These are phyloP conservation scores for Seiridium unicorne DNA, from an alignment of 2,329 filamentous ascomycete genomes.

Conservation along the genomic window DNA sequence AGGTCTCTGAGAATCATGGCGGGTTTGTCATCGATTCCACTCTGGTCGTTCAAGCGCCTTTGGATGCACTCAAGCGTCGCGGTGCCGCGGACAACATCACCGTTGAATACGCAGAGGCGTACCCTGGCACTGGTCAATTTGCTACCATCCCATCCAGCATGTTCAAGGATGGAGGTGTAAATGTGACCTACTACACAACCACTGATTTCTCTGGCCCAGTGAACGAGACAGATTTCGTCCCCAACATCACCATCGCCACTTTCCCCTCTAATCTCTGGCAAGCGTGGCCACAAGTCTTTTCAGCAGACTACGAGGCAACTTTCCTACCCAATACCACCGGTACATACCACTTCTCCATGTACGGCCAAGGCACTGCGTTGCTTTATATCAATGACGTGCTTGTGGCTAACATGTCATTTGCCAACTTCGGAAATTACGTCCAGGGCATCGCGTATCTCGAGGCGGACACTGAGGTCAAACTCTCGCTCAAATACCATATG, in stretches of 20 bases:
- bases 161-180: slow-evolving; percentile 12
- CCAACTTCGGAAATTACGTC: slow-evolving; percentile 16
- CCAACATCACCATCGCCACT: slow-evolving; percentile 14
- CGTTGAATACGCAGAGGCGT: slow-evolving; percentile 14
- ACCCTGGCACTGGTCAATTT: slow-evolving; percentile 15
- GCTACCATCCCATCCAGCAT: slow-evolving; percentile 10
- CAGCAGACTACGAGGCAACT: slow-evolving; percentile 11
- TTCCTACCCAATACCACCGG: slow-evolving; percentile 15
- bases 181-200: slow-evolving; percentile 15
- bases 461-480: slow-evolving; percentile 9
- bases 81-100: slow-evolving; percentile 13
- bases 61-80: slow-evolving; percentile 9
- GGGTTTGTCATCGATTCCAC: slow-evolving; percentile 16
- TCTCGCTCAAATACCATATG: slow-evolving; percentile 13
- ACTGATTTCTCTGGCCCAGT: slow-evolving; percentile 10
- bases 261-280: slow-evolving; percentile 14
- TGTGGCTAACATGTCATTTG: slow-evolving; percentile 14
- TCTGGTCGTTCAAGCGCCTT: slow-evolving; percentile 14
- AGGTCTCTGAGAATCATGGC: slow-evolving; percentile 15
- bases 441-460: slow-evolving; percentile 12
- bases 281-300: slow-evolving; percentile 16
- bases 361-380: slow-evolving; percentile 14
- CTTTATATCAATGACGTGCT: slow-evolving; percentile 12
- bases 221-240: slow-evolving; percentile 13
- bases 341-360: slow-evolving; percentile 13